Conservation (phyloP, 306 rosid genomes). For the Lupinus albus region DNA sequence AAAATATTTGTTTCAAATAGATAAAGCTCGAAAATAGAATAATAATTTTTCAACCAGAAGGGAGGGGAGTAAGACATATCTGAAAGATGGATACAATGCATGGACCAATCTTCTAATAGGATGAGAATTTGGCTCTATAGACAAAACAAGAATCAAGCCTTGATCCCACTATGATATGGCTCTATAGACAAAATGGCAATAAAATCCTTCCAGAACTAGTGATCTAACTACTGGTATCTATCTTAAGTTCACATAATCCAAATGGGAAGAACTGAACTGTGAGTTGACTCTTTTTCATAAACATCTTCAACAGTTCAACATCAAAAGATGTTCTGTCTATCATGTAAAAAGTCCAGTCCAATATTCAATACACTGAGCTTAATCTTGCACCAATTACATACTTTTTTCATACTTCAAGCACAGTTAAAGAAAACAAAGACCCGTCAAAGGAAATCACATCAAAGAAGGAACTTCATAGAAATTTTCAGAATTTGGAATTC, state of each 20-base stretch:
- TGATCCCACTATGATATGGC: too few species aligned
- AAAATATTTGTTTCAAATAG: conserved; percentile 8
- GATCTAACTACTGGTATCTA: conserved; percentile 20
- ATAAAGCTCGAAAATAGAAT: conserved; percentile 27
- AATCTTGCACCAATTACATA: conserved; percentile 45
- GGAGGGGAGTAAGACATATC: conserved; percentile 23
- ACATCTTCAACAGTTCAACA: conserved; percentile 39
- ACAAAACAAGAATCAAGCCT: too few species aligned
- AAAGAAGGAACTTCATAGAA: conserved; percentile 42
- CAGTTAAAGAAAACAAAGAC: conserved; percentile 41
- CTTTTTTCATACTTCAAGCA: conserved; percentile 40
- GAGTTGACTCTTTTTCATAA: conserved; percentile 41
- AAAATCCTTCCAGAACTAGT: conserved; percentile 32
- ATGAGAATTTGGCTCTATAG: conserved; percentile 27
- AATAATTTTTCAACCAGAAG: conserved; percentile 16
- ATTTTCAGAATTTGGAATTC: conserved; percentile 42
- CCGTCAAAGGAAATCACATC: conserved; percentile 36
- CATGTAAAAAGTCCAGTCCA: conserved; percentile 28
- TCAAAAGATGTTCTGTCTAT: conserved; percentile 31
- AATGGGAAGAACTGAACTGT: conserved; percentile 24
- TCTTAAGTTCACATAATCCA: conserved; percentile 30
- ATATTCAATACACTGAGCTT: conserved; percentile 37
- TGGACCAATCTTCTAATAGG: conserved; percentile 19
- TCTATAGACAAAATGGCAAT: conserved; percentile 21
- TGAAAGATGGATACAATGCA: conserved; percentile 37